These are phyloP conservation scores for Chytriomyces sp. DNA, from an alignment of 192 early-diverging fungal genomes.

Conservation along the genomic window DNA sequence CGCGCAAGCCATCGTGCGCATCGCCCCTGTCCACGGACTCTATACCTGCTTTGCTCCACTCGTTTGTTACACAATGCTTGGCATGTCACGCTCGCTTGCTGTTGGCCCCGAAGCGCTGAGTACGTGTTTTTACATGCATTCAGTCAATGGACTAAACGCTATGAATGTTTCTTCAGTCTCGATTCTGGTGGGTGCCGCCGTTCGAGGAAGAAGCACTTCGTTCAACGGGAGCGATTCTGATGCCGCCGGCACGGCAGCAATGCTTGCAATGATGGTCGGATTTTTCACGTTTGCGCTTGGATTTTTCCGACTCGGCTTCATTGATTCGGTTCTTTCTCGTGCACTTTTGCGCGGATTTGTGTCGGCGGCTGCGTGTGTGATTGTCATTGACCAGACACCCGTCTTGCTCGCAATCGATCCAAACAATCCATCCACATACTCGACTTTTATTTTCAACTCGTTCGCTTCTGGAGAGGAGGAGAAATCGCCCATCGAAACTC, in stretches of 20 bases:
- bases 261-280: conserved; percentile 86
- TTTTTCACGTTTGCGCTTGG: conserved; percentile 91
- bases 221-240: conserved; percentile 13
- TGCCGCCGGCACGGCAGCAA: conserved; percentile 62
- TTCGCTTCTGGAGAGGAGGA: conserved; percentile 30
- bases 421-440: not conserved
- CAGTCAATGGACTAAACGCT: not conserved
- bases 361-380: conserved; percentile 89
- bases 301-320: conserved; percentile 95
- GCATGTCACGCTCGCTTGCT: conserved; percentile 86
- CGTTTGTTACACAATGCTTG: conserved; percentile 86
- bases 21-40: conserved; percentile 89
- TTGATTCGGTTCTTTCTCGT: conserved; percentile 94
- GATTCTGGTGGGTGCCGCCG: conserved; percentile 76
- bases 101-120: conserved; percentile 86
- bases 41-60: conserved; percentile 86
- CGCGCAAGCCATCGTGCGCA: conserved; percentile 80
- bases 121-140: not conserved
- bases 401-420: conserved; percentile 71
- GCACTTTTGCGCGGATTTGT: conserved; percentile 95
- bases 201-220: conserved; percentile 44
- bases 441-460: not conserved
- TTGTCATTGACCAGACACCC: conserved; percentile 87
- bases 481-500: conserved; percentile 79
- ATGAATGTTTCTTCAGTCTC: too few relatives aligned